Base-by-base conservation (phyloP, 371 early-diverging fungal genomes). In the Mucor sp. region DNA sequence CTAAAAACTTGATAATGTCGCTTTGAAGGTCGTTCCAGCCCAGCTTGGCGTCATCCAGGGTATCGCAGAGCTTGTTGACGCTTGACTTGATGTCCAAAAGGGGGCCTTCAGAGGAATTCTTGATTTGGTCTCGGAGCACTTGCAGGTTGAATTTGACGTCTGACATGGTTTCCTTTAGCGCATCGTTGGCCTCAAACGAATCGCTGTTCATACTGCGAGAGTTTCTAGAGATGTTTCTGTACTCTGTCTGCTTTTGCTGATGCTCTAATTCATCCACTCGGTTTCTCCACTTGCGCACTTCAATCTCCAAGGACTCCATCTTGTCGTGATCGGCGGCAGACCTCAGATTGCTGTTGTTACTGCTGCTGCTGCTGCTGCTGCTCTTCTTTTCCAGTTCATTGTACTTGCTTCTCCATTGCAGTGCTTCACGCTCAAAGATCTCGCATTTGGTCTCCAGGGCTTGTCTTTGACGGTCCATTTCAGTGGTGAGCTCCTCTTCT, bases 71-170 rank as follows among this genome's bases (percentile, higher is more conserved):
- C 15, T 71, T 74, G 6, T 53, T 56, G 6, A 77, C 66, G 5
- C 66, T 74, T 1, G 67, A 33, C 63, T 77, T 79, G 58, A 82
- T 79, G 41, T 75, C 72, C n/a, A 75, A 47, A 12, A 72, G 39
- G 4, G 82, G 75, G 0, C 60, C 67, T 1, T 69, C 70, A 37
- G 71, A 63, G 2, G 71, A 39, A 2, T 41, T 50, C n/a, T 73
- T 68, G 62, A 81, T 66, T 21, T 77, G 75, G 19, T 79, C 79
- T 7, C 69, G 50, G 6, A 81, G 50, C 9, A 77, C 39, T 28
- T 75, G 79, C 12, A 81, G 58, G 28, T 70, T 75, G 48, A 71
- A 71, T 43, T 79, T 79, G 47, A 81, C 72, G 32, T 75, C 71
- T 6, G 66, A 59, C 37, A 80, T 50, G 1, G 74, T 67, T 25